phyloP scores from a whole-genome alignment of 169 alveolate genomes.

The Cyclospora cayetanensis region DNA sequence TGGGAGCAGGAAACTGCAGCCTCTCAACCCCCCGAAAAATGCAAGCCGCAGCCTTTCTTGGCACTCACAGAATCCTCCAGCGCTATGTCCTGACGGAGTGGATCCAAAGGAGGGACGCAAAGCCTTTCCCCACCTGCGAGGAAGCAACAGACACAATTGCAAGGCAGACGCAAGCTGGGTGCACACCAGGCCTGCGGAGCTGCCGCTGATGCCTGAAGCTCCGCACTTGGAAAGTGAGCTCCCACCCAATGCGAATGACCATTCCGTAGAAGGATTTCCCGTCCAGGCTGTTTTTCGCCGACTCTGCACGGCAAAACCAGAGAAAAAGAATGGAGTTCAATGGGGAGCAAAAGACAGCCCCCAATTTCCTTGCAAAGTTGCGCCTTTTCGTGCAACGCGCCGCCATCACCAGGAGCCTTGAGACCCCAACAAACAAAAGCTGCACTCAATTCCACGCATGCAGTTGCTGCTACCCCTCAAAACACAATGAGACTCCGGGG shows the following conservation, averaged over 20 bases:
- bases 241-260: slow-evolving; percentile 84
- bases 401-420: no score
- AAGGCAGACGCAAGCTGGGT: not conserved
- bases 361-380: no score
- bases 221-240: not conserved
- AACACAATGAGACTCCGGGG: no score
- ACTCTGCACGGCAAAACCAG: slow-evolving; percentile 77
- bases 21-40: not conserved
- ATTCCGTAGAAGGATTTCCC: slow-evolving; percentile 82
- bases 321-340: not conserved
- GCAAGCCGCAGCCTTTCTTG: not conserved
- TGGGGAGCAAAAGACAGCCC: no score
- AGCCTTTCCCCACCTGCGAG: slow-evolving; percentile 66
- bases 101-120: slow-evolving; percentile 50
- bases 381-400: no score
- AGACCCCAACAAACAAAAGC: no score
- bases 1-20: not conserved
- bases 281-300: slow-evolving; percentile 84
- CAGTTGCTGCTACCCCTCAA: no score
- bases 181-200: not conserved
- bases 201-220: not conserved
- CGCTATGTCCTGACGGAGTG: slow-evolving; percentile 13
- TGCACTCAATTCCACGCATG: no score
- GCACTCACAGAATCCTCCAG: slow-evolving; percentile 42
- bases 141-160: not conserved